These are phyloP conservation scores for Canna indica DNA, from an alignment of 176 grass and related monocot species.

Conservation along the genomic window DNA sequence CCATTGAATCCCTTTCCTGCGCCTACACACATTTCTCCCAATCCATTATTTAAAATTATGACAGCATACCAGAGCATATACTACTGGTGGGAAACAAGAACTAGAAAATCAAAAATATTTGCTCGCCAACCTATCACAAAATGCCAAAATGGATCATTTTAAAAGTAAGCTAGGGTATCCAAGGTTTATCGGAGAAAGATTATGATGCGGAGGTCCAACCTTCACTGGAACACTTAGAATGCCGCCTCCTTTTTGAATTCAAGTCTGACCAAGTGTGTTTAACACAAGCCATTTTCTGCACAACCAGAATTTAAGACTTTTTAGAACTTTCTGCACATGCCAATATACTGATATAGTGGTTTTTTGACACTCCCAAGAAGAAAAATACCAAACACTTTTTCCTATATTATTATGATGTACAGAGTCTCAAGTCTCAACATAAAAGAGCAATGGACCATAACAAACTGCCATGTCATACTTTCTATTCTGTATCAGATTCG, in stretches of 20 bases:
- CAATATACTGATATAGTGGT: neutral
- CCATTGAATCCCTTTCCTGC: no score
- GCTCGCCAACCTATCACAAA: neutral
- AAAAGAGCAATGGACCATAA: slow-evolving; percentile 8
- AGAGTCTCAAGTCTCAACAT: no score
- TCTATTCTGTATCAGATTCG: neutral
- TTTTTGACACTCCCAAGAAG: no score
- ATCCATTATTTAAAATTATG: no score
- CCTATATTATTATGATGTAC: no score
- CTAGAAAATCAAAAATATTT: slow-evolving; percentile 4
- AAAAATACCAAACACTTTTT: no score
- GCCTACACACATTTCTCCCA: no score
- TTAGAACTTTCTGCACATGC: neutral
- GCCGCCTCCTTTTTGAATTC: slow-evolving; percentile 13
- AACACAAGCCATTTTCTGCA: slow-evolving; percentile 51
- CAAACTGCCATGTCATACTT: neutral
- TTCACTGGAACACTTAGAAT: slow-evolving; percentile 20
- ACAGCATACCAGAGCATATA: neutral
- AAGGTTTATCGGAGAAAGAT: slow-evolving; percentile 17
- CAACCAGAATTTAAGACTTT: slow-evolving; percentile 16
- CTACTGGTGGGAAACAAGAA: neutral
- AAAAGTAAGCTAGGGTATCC: neutral
- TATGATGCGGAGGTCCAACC: neutral
- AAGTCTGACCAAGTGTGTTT: slow-evolving; percentile 25
- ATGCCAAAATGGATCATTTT: neutral